These are phyloP conservation scores for Metschnikowia noctiluminum DNA, from an alignment of 805 yeast genomes.

Conservation along the genomic window DNA sequence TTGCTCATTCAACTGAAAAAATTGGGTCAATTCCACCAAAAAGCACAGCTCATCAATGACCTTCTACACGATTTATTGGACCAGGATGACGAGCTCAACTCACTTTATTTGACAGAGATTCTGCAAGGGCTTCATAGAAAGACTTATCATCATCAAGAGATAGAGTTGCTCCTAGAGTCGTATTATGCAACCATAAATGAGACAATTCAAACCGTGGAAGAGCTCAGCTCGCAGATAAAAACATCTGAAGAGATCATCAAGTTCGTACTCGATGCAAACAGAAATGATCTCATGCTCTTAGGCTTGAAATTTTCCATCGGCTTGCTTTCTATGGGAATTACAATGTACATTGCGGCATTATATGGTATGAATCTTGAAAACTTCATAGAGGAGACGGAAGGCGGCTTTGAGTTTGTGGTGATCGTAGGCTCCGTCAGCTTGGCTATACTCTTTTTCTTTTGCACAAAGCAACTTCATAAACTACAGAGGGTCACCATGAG, in stretches of 20 bases:
- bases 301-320: slow-evolving; percentile 84
- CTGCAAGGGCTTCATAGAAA: slow-evolving; percentile 41
- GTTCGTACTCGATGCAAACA: slow-evolving; percentile 86
- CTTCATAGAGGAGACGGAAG: slow-evolving; percentile 77
- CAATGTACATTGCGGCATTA: slow-evolving; percentile 76
- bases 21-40: slow-evolving; percentile 78
- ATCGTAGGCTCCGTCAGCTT: slow-evolving; percentile 42
- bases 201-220: slow-evolving; percentile 85
- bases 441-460: slow-evolving; percentile 46
- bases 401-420: slow-evolving; percentile 57
- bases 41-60: slow-evolving; percentile 77
- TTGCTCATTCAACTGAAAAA: slow-evolving; percentile 82
- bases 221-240: slow-evolving; percentile 72
- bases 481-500: slow-evolving; percentile 75
- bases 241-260: slow-evolving; percentile 95
- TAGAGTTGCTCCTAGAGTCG: slow-evolving; percentile 85
- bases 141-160: slow-evolving; percentile 74
- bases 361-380: slow-evolving; percentile 97
- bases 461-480: slow-evolving; percentile 56
- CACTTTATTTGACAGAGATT: slow-evolving; percentile 70
- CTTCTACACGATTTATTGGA: slow-evolving; percentile 81
- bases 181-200: slow-evolving; percentile 91
- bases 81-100: slow-evolving; percentile 83
- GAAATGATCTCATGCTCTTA: slow-evolving; percentile 87
- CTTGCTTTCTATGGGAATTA: slow-evolving; percentile 74